A percentile compares a stretch with the other conserved stretches of the same genome.
Conservation (phyloP, 2,329 filamentous ascomycete genomes). For the Leptographium galeiforme region DNA sequence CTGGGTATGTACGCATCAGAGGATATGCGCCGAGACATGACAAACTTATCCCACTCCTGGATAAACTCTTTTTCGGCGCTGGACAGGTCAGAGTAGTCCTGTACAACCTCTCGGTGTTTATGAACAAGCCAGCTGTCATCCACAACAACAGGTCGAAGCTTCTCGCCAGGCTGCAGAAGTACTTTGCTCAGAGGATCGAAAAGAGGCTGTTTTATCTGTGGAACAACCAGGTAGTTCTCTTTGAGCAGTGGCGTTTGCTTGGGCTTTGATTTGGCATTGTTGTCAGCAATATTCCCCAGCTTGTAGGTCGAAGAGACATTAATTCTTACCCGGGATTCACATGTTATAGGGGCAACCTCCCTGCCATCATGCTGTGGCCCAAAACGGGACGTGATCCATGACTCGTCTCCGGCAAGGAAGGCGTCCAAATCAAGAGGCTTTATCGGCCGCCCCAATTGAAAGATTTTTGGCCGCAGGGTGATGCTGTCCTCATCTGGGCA, state of each 20-base stretch:
- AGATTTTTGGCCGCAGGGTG: constrained; percentile 19
- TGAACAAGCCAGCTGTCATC: constrained; percentile 43
- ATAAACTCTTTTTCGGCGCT: constrained; percentile 44
- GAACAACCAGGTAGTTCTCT: constrained; percentile 27
- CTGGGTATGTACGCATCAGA: constrained; percentile 38
- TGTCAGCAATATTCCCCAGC: neutral
- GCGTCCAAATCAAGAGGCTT: constrained; percentile 32
- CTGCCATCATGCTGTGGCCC: constrained; percentile 23
- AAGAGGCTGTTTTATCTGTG: constrained; percentile 36
- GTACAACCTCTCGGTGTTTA: constrained; percentile 43
- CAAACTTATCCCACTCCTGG: constrained; percentile 43
- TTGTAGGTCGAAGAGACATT: no score
- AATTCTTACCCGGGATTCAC: constrained; percentile 5
- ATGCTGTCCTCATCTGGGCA: constrained; percentile 9
- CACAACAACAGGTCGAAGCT: constrained; percentile 28
- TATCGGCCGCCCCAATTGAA: constrained; percentile 28
- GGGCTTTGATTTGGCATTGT: neutral
- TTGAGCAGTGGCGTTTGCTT: constrained; percentile 7
- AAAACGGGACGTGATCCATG: constrained; percentile 29
- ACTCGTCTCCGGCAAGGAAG: constrained; percentile 29
- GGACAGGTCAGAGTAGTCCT: constrained; percentile 43
- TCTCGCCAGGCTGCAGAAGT: constrained; percentile 32
- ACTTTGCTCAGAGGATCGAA: constrained; percentile 45
- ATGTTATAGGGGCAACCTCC: neutral
- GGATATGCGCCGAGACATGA: constrained; percentile 35